These are phyloP conservation scores for Penicillium sp. DNA, from an alignment of 2,329 filamentous ascomycete species.

Conservation along the genomic window DNA sequence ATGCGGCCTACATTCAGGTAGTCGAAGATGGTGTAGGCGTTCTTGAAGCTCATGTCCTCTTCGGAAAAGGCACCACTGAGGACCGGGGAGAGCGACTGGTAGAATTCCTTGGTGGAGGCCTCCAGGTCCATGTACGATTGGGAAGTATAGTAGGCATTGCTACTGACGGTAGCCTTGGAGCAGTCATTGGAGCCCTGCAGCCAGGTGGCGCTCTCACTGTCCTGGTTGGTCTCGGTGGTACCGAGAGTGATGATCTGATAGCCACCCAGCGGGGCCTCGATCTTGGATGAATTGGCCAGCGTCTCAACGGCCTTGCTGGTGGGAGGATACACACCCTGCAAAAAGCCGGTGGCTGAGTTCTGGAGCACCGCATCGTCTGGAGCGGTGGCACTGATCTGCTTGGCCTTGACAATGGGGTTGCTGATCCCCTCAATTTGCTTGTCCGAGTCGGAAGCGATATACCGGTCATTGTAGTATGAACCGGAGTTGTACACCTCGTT, in stretches of 20 bases:
- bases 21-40: slow-evolving; percentile 70
- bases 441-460: slow-evolving; percentile 66
- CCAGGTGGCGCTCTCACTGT: slow-evolving; percentile 62
- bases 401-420: slow-evolving; percentile 66
- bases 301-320: slow-evolving; percentile 64
- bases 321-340: slow-evolving; percentile 87
- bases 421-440: slow-evolving; percentile 69
- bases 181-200: slow-evolving; percentile 62
- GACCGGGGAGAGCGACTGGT: slow-evolving; percentile 55
- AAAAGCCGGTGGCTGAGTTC: slow-evolving; percentile 76
- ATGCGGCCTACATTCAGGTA: slow-evolving; percentile 66
- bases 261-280: slow-evolving; percentile 72
- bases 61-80: slow-evolving; percentile 57
- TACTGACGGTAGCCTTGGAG: slow-evolving; percentile 59
- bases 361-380: slow-evolving; percentile 79
- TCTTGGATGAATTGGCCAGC: slow-evolving; percentile 70
- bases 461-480: slow-evolving; percentile 74
- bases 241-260: slow-evolving; percentile 84
- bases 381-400: slow-evolving; percentile 73
- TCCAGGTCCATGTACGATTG: slow-evolving; percentile 54
- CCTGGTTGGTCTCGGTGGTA: slow-evolving; percentile 62
- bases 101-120: slow-evolving; percentile 58
- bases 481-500: slow-evolving; percentile 74
- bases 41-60: slow-evolving; percentile 60
- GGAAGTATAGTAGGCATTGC: slow-evolving; percentile 62